Evolutionary conservation across 306 rosid genomes (phyloP).

Genomic region (Chamaecrista fasciculata): DNA sequence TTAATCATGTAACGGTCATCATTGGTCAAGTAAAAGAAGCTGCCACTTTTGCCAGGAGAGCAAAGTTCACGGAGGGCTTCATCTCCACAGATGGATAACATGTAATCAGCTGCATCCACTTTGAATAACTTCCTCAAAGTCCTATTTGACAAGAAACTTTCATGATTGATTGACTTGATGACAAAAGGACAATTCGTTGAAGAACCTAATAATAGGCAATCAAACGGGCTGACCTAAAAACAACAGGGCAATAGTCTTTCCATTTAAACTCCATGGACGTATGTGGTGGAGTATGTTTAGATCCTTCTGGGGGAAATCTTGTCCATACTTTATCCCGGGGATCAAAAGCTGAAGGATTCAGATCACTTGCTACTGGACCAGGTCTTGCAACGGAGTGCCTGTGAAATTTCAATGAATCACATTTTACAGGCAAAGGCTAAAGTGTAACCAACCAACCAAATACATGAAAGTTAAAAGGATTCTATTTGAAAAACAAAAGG

Average conservation of each 20-base stretch:
- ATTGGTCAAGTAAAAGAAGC: constrained; percentile 84
- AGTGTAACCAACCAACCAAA: not conserved
- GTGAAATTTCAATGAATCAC: constrained; percentile 17
- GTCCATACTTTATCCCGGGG: constrained; percentile 92
- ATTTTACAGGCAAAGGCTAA: not conserved
- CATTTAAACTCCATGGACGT: constrained; percentile 78
- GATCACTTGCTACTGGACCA: constrained; percentile 70
- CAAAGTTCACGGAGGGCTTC: constrained; percentile 88
- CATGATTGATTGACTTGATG: not conserved
- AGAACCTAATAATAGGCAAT: not conserved
- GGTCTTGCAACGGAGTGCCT: constrained; percentile 94
- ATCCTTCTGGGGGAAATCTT: constrained; percentile 85
- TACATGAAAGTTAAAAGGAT: not conserved
- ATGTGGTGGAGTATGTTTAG: constrained; percentile 86
- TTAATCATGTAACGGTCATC: constrained; percentile 96
- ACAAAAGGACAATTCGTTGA: not conserved
- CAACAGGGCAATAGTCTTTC: constrained; percentile 94
- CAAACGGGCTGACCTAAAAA: constrained; percentile 62
- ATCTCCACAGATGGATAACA: constrained; percentile 81
- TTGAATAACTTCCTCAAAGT: constrained; percentile 82
- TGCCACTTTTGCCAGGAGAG: constrained; percentile 96
- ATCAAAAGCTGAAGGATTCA: constrained; percentile 86
- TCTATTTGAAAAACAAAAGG: not conserved
- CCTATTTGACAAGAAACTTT: constrained; percentile 39
- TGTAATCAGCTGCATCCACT: constrained; percentile 93